Evolutionary conservation across 495 filamentous ascomycete genomes (phyloP), one percentile per base, ranked within the genome.

Genomic region (Darksidea phi): DNA sequence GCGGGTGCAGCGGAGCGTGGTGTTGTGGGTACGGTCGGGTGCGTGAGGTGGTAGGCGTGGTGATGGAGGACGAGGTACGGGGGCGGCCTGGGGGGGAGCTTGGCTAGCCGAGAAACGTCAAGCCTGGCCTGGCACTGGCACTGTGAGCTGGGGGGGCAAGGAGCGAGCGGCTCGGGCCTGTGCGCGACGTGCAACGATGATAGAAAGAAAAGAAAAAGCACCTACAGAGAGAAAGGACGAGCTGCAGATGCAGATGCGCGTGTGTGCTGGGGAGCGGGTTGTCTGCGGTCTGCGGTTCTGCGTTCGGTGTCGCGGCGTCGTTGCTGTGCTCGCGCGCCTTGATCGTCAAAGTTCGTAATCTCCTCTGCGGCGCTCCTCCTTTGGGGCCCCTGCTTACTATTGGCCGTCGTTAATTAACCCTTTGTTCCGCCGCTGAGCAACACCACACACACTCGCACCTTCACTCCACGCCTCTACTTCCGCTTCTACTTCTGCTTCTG

Each of bases 1-100:
- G 53, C 59, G 65, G 43, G 25, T 54, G 53, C 53, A 61, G 65
- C 54, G 54, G 43, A 63, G 57, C 67, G 45, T 49, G 47, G 15
- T 28, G 23, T 18, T 21, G 51, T 47, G 37, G 25, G 45, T 49
- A 34, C 34, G n/a, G n/a, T n/a, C n/a, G n/a, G 54, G 18, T n/a
- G 41, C 18, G 53, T 7, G 51, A 28, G 43, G 37, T 24, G 47
- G 34, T 53, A 53, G 52, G 59, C 52, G 59, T 62, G 11, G 49
- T 57, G 53, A 24, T 52, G 53, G 57, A 52, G 37, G 37, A 37
- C 15, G 60, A 63, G 60, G 60, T 63, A 57, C 60, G 58, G 47
- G 53, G 47, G 50, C 41, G 20, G 53, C 54, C 48, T 43, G 60
- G 60, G 47, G 36, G 17, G 51, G 36, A 46, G 51, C 56, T 63